Conservation (phyloP, 805 yeast genomes). For the Metschnikowia santaceciliae region DNA sequence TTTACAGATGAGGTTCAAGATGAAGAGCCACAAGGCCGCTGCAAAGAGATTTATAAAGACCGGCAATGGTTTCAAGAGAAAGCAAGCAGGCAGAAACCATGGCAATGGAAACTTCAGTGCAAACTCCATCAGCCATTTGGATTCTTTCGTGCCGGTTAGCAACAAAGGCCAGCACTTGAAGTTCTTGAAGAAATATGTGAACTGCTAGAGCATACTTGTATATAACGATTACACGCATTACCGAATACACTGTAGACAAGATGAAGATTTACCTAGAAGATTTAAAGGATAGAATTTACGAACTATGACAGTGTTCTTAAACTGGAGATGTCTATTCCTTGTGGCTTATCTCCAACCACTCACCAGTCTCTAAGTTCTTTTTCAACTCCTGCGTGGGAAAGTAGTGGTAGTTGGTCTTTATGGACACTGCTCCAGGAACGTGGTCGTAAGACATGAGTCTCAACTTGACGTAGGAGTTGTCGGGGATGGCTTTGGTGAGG, state of each 20-base stretch:
- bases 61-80: conserved; percentile 54
- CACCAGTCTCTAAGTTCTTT: conserved; percentile 42
- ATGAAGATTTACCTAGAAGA: too few relatives aligned
- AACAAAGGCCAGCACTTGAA: conserved; percentile 52
- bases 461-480: conserved; percentile 74
- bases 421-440: conserved; percentile 78
- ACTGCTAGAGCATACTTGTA: conserved; percentile 5
- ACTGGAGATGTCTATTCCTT: background rate
- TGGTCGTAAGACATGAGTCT: conserved; percentile 82
- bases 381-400: conserved; percentile 69
- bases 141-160: conserved; percentile 54
- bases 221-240: conserved; percentile 1
- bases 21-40: conserved; percentile 83
- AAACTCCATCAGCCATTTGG: conserved; percentile 53
- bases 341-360: conserved; percentile 49
- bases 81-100: conserved; percentile 80
- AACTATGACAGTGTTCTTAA: background rate
- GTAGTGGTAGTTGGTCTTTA: conserved; percentile 85
- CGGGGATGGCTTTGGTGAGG: conserved; percentile 68
- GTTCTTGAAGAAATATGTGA: conserved; percentile 52
- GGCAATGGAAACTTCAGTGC: conserved; percentile 88
- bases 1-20: conserved; percentile 41
- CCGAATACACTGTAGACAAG: background rate
- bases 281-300: too few relatives aligned
- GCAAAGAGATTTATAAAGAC: conserved; percentile 83